Base-by-base conservation (phyloP, 192 early-diverging fungal species). In the Podila verticillata region DNA sequence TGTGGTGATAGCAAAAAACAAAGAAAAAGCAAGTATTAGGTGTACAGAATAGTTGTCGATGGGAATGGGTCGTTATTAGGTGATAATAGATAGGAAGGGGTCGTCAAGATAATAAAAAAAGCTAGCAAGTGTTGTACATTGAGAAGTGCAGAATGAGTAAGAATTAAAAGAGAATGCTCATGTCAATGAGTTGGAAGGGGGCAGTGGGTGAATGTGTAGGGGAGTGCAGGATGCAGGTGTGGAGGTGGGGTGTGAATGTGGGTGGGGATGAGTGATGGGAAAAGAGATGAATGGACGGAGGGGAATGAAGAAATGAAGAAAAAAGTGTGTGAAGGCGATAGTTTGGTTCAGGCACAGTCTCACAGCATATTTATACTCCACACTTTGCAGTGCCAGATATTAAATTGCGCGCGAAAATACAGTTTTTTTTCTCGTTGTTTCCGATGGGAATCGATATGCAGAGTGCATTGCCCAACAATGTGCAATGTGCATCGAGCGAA, bases 131-230 rank as follows among this genome's bases (percentile, higher is more conserved):
- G 51, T 54, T 54, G 51, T 54, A 54, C 51, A 54, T 54, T 24
- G 20, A 54, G 20, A 26, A 54, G 15, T 54, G 51, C 51, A 26
- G 4, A 54, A 54, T 9, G 24, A 54, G 51, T 54, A 54, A 24
- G 51, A 26, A 54, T 54, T 24, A 54, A 5, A 54, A 26, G 24
- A 54, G 17, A 26, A 7, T 6, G 51, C 17, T 60, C 26, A 32
- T 32, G 58, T 60, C 28, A 60, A 31, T 28, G 58, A 60, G 26
- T 60, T 28, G 17, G 58, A 32, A 30, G 58, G 58, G 58, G 58
- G 3, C 10, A 26, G 58, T 7, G 8, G 29, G 26, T n/a, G n/a
- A n/a, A n/a, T n/a, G n/a, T n/a, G n/a, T n/a, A n/a, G 29, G 30
- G 30, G 67, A 32, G 34, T 30, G 57, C 10, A 31, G 10, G 59